Base-by-base conservation (phyloP, 768 basidiomycete species). In the Leucosporidium yakuticum region DNA sequence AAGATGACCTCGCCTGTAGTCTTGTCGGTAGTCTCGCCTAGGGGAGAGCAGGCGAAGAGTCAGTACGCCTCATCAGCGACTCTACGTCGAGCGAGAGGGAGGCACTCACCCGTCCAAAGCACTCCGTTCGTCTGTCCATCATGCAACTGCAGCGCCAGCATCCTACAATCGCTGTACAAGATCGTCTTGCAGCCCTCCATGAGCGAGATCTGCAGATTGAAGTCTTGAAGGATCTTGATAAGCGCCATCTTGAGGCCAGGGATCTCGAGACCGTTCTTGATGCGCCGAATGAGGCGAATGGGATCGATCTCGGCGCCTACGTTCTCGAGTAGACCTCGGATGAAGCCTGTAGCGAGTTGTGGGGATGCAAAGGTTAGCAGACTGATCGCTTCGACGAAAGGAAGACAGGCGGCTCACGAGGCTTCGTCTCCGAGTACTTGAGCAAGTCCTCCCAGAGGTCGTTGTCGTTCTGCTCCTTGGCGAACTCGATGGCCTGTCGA, bases 361-460 rank as follows among this genome's bases (percentile, higher is more conserved):
- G 12, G 49, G 21, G 39, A 32, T 12, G 51, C 47, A 66, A 65
- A 17, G 23, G 55, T 67, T n/a, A 70, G 67, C 15, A 6, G 12
- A 31, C 48, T 56, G 48, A 11, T 6, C 27, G 36, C 29, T n/a
- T 25, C 54, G 17, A 36, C 14, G 31, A 29, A 6, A 49, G 51
- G 31, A 34, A 69, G 36, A 19, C 44, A 49, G 31, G 55, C 19
- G 7, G 78, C 84, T 64, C 63, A 92, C 92, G 80, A 49, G 96
- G 96, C 66, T 92, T 82, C 17, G 90, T 94, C 78, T 98, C 96
- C 0, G 94, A 95, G 75, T 98, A 98, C 68, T 83, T 86, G 32
- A 99, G 80, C 14, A 99, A 83, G 77, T 98, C 95, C 74, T 98
- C 95, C 96, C 95, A 99, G 0, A 99, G 84, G 77, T 98, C 96